Percentiles rank a stretch among this genome's conserved stretches.
Evolutionary conservation across 2,329 filamentous ascomycete species (phyloP).

Genomic region (Fusarium denticulatum): DNA sequence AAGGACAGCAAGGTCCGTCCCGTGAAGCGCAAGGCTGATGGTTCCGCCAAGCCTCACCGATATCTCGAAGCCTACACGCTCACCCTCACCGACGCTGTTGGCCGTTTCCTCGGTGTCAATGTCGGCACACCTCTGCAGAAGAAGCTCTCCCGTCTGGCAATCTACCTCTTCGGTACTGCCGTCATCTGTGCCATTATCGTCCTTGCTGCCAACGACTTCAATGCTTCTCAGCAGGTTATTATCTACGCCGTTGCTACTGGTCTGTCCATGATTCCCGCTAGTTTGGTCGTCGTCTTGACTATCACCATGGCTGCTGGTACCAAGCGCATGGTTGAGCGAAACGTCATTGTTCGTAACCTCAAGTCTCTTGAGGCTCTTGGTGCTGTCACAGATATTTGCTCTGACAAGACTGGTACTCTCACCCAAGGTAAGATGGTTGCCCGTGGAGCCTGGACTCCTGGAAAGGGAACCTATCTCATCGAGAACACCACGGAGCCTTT

Average conservation of each 20-base stretch:
- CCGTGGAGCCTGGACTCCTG: constrained; percentile 67
- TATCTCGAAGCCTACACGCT: constrained; percentile 58
- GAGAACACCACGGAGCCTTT: constrained; percentile 64
- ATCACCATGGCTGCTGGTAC: constrained; percentile 68
- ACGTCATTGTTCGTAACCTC: constrained; percentile 64
- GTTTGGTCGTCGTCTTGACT: constrained; percentile 62
- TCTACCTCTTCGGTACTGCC: constrained; percentile 73
- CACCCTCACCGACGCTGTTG: constrained; percentile 67
- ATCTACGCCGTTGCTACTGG: constrained; percentile 61
- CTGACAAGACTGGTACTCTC: constrained; percentile 68
- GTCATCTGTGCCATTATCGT: constrained; percentile 76
- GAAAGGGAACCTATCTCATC: constrained; percentile 66
- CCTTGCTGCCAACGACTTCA: constrained; percentile 69
- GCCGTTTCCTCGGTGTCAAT: constrained; percentile 72
- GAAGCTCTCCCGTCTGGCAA: constrained; percentile 73
- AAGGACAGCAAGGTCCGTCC: constrained; percentile 62
- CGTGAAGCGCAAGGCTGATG: constrained; percentile 63
- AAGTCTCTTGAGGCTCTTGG: constrained; percentile 67
- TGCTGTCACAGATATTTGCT: constrained; percentile 67
- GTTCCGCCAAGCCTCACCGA: constrained; percentile 62
- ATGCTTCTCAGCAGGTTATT: constrained; percentile 66
- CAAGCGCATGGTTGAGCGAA: constrained; percentile 61
- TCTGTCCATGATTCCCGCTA: constrained; percentile 63
- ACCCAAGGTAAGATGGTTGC: constrained; percentile 73
- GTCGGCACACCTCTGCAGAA: constrained; percentile 76